Conservation (phyloP, 2,329 filamentous ascomycete species). For the Aspergillus quadrilineatus region DNA sequence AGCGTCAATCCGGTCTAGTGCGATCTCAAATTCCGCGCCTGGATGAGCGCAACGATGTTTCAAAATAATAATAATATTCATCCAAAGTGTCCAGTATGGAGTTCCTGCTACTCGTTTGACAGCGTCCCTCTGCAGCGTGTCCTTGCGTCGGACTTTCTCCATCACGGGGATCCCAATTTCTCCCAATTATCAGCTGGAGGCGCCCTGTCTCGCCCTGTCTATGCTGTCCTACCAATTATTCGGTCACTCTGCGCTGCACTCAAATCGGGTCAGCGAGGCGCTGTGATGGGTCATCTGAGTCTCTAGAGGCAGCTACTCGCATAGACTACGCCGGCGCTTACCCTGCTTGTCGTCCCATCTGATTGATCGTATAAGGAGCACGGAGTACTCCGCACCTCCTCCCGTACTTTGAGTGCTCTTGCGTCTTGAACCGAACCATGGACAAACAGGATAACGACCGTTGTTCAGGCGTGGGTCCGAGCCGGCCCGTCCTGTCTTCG, state of each 20-base stretch:
- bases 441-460: slow-evolving; percentile 3
- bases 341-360: not conserved
- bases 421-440: not conserved
- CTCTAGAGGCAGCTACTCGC: not conserved
- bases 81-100: slow-evolving; percentile 1
- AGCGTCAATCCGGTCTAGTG: slow-evolving; percentile 7
- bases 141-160: slow-evolving; percentile 8
- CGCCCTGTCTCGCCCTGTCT: not conserved
- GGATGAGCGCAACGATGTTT: slow-evolving; percentile 8
- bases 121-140: slow-evolving; percentile 1
- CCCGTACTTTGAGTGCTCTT: too few species aligned
- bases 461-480: slow-evolving; percentile 14
- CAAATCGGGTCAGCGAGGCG: slow-evolving; percentile 5
- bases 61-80: slow-evolving; percentile 10
- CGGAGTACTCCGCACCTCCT: not conserved
- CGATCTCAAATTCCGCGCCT: slow-evolving; percentile 12
- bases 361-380: slow-evolving; percentile 2
- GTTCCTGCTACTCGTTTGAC: slow-evolving; percentile 2
- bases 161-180: slow-evolving; percentile 10
- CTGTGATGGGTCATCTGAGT: slow-evolving; percentile 6
- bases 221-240: slow-evolving; percentile 4
- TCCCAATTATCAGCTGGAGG: slow-evolving; percentile 2
- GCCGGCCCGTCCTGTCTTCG: slow-evolving; percentile 13
- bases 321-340: slow-evolving; percentile 5
- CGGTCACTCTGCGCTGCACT: not conserved